These are phyloP conservation scores for Rhynchosporium secalis DNA, from an alignment of 2,329 filamentous ascomycete species.

Conservation along the genomic window DNA sequence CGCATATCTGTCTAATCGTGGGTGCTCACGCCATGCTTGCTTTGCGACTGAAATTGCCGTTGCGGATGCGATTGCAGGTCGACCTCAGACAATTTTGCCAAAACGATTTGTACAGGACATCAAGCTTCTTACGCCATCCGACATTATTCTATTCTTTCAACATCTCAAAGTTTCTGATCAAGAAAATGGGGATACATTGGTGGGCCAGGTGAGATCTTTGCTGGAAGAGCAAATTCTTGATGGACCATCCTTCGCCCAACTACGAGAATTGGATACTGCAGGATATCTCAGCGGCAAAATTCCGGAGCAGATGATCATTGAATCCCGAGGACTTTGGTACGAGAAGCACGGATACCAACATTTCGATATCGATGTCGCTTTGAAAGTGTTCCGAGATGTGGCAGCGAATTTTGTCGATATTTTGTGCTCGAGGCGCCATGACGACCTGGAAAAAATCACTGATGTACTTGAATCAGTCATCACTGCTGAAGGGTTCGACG, in stretches of 20 bases:
- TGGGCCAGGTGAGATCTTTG: neutral
- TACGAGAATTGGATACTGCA: slow-evolving; percentile 12
- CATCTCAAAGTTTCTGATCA: slow-evolving; percentile 10
- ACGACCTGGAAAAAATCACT: slow-evolving; percentile 14
- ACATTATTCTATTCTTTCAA: slow-evolving; percentile 14
- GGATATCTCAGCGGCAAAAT: slow-evolving; percentile 15
- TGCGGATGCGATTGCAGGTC: neutral
- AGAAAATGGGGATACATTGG: slow-evolving; percentile 6
- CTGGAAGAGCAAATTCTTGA: slow-evolving; percentile 16
- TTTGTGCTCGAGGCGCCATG: slow-evolving; percentile 8
- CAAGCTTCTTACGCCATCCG: slow-evolving; percentile 9
- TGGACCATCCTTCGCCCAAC: slow-evolving; percentile 12
- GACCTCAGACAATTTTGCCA: slow-evolving; percentile 6
- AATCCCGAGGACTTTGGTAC: slow-evolving; percentile 15
- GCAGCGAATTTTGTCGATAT: slow-evolving; percentile 13
- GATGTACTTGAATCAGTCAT: slow-evolving; percentile 14
- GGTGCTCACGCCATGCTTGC: slow-evolving; percentile 12
- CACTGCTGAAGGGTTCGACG: slow-evolving; percentile 10
- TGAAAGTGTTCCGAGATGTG: slow-evolving; percentile 10
- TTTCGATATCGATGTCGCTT: slow-evolving; percentile 13
- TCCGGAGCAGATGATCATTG: slow-evolving; percentile 16
- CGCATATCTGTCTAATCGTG: slow-evolving; percentile 10
- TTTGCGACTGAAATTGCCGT: slow-evolving; percentile 7
- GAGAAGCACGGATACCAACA: slow-evolving; percentile 16
- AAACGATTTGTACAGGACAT: slow-evolving; percentile 10